Percentiles rank a stretch among this genome's conserved stretches.
phyloP scores from a whole-genome alignment of 768 basidiomycete species.

The Pholiota molesta region DNA sequence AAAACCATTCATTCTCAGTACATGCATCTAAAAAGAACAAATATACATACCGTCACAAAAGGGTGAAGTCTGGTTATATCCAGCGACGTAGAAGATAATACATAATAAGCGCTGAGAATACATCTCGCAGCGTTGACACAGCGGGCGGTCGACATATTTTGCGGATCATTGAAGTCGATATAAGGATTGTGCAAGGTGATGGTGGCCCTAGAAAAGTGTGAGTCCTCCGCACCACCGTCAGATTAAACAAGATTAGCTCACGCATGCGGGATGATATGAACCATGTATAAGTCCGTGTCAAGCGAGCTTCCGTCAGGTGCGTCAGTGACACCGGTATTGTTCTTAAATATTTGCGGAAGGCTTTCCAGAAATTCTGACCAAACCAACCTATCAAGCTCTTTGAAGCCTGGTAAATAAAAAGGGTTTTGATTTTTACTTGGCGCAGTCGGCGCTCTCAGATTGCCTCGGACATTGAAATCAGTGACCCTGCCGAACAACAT shows the following conservation, averaged over 20 bases:
- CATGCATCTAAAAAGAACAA: slow-evolving; percentile 3
- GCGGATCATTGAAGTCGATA: slow-evolving; percentile 71
- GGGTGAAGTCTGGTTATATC: slow-evolving; percentile 82
- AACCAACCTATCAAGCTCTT: slow-evolving; percentile 70
- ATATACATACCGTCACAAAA: slow-evolving; percentile 67
- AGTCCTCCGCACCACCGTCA: background rate
- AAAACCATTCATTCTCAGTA: slow-evolving; percentile 13
- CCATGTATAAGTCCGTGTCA: slow-evolving; percentile 87
- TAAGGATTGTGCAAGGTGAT: slow-evolving; percentile 89
- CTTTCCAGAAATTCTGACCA: slow-evolving; percentile 68
- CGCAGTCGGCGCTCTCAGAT: slow-evolving; percentile 64
- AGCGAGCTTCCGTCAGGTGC: slow-evolving; percentile 58
- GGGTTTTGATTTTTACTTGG: slow-evolving; percentile 77
- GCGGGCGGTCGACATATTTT: slow-evolving; percentile 66
- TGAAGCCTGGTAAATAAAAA: slow-evolving; percentile 66
- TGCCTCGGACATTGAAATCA: slow-evolving; percentile 80
- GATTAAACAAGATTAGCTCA: slow-evolving; percentile 40
- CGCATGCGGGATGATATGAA: slow-evolving; percentile 86
- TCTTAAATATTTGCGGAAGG: slow-evolving; percentile 69
- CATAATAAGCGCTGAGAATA: slow-evolving; percentile 77
- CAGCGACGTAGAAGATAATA: slow-evolving; percentile 79
- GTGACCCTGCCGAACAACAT: slow-evolving; percentile 88
- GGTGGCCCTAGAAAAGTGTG: slow-evolving; percentile 57
- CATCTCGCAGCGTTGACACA: slow-evolving; percentile 76
- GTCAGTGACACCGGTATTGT: slow-evolving; percentile 64